Evolutionary conservation across 257 asterid species (phyloP).

Genomic region (Perilla frutescens): DNA sequence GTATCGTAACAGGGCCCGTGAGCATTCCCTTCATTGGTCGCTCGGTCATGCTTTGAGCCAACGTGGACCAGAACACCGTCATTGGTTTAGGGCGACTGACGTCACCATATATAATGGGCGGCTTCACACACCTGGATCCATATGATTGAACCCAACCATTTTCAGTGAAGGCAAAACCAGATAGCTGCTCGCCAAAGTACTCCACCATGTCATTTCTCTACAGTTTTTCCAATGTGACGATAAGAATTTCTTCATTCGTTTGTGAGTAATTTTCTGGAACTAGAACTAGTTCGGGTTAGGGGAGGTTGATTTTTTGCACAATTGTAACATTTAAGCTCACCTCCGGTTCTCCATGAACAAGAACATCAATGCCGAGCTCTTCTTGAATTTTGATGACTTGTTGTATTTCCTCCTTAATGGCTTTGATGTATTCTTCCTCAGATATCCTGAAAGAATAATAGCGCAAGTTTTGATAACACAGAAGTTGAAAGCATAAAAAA

Average conservation of each 20-base stretch:
- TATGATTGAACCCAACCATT: conserved; percentile 97
- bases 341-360: conserved; percentile 96
- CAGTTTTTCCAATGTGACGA: conserved; percentile 30
- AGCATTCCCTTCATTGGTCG: conserved; percentile 96
- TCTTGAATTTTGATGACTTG: conserved; percentile 79
- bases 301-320: neutral
- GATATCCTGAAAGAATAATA: conserved; percentile 57
- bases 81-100: conserved; percentile 88
- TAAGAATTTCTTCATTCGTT: neutral
- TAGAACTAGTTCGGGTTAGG: neutral
- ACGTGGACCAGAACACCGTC: conserved; percentile 86
- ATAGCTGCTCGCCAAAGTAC: conserved; percentile 89
- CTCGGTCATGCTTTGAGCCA: conserved; percentile 84
- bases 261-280: neutral
- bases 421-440: conserved; percentile 67
- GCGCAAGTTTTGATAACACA: conserved; percentile 2
- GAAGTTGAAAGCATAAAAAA: conserved; percentile 4
- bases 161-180: conserved; percentile 84
- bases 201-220: conserved; percentile 96
- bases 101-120: conserved; percentile 90
- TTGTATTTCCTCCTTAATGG: conserved; percentile 70
- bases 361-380: conserved; percentile 86
- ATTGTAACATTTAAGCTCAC: conserved; percentile 40
- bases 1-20: conserved; percentile 90
- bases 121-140: conserved; percentile 92